phyloP scores from a whole-genome alignment of 176 grass and related monocot genomes.

The Guadua angustifolia region DNA sequence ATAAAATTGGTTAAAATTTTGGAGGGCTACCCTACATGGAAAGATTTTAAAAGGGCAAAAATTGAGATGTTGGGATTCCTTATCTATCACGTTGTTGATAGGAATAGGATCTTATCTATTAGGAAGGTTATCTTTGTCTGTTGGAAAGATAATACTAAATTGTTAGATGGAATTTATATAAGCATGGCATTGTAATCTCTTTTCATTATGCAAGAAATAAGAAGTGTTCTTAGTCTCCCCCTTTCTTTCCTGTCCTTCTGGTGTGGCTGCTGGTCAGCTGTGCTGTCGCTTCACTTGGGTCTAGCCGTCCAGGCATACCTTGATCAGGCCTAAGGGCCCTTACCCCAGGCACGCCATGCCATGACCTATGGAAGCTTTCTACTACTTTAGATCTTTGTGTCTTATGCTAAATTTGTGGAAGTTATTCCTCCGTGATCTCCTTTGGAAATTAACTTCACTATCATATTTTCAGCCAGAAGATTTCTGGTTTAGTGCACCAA shows the following conservation, averaged over 20 bases:
- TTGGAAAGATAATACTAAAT: too few relatives aligned
- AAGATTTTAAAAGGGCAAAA: too few relatives aligned
- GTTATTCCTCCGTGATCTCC: conserved; percentile 13
- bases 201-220: not conserved
- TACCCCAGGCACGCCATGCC: not conserved
- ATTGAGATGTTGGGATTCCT: too few relatives aligned
- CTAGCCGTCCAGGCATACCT: not conserved
- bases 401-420: conserved; percentile 1
- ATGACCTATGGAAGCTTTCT: conserved; percentile 31
- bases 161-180: too few relatives aligned
- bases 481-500: conserved; percentile 98
- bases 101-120: too few relatives aligned
- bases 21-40: too few relatives aligned
- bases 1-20: too few relatives aligned
- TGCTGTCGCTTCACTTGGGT: not conserved
- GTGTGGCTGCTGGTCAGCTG: not conserved
- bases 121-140: too few relatives aligned
- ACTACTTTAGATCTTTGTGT: conserved; percentile 4
- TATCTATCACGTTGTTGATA: too few relatives aligned
- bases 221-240: not conserved
- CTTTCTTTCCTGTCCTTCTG: not conserved
- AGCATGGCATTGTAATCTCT: not conserved
- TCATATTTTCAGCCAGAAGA: conserved; percentile 94
- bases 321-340: not conserved
- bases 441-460: conserved; percentile 40